These are phyloP conservation scores for Ogataea pignaliae DNA, from an alignment of 805 yeast species.

Conservation along the genomic window DNA sequence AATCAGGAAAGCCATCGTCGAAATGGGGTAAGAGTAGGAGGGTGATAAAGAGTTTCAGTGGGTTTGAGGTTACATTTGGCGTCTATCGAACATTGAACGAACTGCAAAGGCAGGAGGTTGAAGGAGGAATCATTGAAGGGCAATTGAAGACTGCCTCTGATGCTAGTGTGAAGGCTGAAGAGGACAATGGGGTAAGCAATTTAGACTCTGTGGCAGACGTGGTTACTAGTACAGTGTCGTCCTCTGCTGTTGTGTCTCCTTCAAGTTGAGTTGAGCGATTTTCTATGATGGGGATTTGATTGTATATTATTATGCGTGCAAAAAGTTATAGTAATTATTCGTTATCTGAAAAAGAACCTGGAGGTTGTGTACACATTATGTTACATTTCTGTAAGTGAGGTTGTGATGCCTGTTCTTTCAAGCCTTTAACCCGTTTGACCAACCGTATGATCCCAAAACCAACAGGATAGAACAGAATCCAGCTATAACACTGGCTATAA, in stretches of 20 bases:
- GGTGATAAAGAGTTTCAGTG: conserved; percentile 26
- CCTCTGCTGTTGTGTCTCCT: no score
- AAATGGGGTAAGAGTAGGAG: conserved; percentile 15
- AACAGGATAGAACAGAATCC: conserved; percentile 50
- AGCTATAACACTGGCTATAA: conserved; percentile 37
- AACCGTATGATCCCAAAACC: conserved; percentile 66
- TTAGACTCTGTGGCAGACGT: no score
- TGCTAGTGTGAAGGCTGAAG: no score
- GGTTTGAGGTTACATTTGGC: conserved; percentile 19
- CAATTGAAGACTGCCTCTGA: neutral
- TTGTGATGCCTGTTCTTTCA: no score
- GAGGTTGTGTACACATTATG: no score
- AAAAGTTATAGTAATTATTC: no score
- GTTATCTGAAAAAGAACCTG: neutral
- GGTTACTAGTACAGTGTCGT: no score
- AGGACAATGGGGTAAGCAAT: no score
- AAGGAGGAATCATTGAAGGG: neutral
- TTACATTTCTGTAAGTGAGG: no score
- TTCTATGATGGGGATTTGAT: no score
- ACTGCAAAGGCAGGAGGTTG: conserved; percentile 7
- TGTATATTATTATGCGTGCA: no score
- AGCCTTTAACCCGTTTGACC: conserved; percentile 49
- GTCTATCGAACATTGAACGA: conserved; percentile 7
- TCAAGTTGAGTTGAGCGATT: no score
- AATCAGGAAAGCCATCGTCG: conserved; percentile 14